phyloP scores from a whole-genome alignment of 192 early-diverging fungal species.

The Coemansia sp. region DNA sequence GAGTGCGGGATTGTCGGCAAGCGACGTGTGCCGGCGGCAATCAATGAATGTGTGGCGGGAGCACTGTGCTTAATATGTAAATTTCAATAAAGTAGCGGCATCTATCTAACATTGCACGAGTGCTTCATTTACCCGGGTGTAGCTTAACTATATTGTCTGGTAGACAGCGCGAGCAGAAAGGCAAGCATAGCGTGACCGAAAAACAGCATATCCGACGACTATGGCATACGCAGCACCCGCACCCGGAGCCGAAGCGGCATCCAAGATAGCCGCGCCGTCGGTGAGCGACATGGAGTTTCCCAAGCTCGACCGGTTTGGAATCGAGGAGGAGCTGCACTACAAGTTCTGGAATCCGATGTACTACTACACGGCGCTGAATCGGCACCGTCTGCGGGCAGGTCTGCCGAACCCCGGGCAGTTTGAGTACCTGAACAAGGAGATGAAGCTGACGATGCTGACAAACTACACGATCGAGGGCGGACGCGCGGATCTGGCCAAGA shows the following conservation, averaged over 20 bases:
- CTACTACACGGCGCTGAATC: conserved; percentile 46
- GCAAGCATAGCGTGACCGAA: neutral
- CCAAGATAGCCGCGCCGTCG: conserved; percentile 11
- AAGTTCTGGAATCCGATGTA: conserved; percentile 52
- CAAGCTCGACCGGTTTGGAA: conserved; percentile 17
- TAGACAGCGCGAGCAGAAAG: neutral
- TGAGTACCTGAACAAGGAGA: conserved; percentile 41
- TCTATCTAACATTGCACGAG: neutral
- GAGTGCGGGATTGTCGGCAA: no score
- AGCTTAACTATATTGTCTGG: neutral
- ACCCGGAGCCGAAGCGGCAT: conserved; percentile 4
- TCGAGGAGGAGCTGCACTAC: conserved; percentile 50
- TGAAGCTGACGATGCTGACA: conserved; percentile 69
- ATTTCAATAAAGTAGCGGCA: neutral
- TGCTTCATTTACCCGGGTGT: neutral
- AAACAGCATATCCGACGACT: neutral
- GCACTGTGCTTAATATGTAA: neutral
- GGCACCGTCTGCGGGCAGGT: conserved; percentile 43
- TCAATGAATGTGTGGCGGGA: no score
- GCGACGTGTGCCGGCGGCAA: no score
- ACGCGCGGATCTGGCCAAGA: conserved; percentile 87
- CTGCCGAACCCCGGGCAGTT: conserved; percentile 49
- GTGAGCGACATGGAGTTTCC: conserved; percentile 16
- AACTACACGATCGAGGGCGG: conserved; percentile 93
- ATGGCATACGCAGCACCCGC: conserved; percentile 27